phyloP scores from a whole-genome alignment of 2,329 filamentous ascomycete genomes.

The Hymenotorrendiella dingleyae region DNA sequence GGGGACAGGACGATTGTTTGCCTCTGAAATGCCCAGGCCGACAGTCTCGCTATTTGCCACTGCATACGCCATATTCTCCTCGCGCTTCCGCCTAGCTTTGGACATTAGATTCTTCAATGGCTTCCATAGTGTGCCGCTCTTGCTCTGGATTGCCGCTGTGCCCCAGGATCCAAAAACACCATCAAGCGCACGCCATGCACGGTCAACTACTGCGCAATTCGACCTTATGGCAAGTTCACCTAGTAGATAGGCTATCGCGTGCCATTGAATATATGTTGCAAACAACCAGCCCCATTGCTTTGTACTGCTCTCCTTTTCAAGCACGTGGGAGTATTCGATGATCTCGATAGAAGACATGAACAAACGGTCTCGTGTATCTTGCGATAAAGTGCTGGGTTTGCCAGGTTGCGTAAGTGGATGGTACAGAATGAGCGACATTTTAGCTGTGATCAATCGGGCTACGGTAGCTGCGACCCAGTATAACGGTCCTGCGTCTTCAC shows the following conservation, averaged over 20 bases:
- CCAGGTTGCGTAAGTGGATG: conserved; percentile 28
- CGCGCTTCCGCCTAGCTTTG: conserved; percentile 48
- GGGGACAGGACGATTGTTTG: no score
- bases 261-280: conserved; percentile 38
- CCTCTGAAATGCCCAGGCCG: no score
- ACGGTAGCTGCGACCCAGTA: conserved; percentile 45
- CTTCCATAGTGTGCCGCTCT: conserved; percentile 55
- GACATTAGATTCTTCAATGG: conserved; percentile 55
- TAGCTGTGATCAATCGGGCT: conserved; percentile 34
- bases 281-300: conserved; percentile 38
- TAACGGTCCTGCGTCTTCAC: conserved; percentile 37
- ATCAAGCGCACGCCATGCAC: conserved; percentile 37
- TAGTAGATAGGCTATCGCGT: conserved; percentile 39
- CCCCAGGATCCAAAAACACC: conserved; percentile 25
- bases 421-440: conserved; percentile 34
- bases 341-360: conserved; percentile 36
- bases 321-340: conserved; percentile 35
- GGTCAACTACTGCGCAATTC: conserved; percentile 33
- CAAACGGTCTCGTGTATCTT: conserved; percentile 32
- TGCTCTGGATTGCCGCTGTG: conserved; percentile 28
- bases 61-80: conserved; percentile 38
- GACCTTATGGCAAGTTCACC: conserved; percentile 33
- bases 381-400: conserved; percentile 27
- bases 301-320: conserved; percentile 33
- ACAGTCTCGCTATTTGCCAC: no score